Evolutionary conservation across 2,329 filamentous ascomycete genomes (phyloP).

Genomic region (Penicillium vulpinum): DNA sequence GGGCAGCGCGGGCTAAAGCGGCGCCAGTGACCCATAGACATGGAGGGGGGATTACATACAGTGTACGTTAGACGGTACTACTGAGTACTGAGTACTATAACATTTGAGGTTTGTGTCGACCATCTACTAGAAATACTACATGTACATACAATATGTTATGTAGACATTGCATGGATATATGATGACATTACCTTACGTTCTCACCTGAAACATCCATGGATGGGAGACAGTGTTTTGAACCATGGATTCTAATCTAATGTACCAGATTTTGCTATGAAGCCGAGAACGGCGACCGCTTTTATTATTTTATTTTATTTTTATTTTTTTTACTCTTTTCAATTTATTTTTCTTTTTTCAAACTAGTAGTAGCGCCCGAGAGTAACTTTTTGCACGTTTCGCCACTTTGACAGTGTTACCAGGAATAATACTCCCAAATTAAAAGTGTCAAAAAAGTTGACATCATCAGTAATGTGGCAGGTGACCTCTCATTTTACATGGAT

Average conservation of each 20-base stretch:
- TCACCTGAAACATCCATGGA: neutral
- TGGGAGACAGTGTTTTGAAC: conserved; percentile 1
- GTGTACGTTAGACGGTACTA: too few relatives aligned
- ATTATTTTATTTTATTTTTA: neutral
- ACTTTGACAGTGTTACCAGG: neutral
- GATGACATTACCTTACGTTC: conserved; percentile 2
- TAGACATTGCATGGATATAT: neutral
- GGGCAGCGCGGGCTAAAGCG: conserved; percentile 26
- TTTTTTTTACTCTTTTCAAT: neutral
- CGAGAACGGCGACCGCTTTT: conserved; percentile 11
- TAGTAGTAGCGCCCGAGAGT: conserved; percentile 5
- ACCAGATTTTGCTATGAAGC: conserved; percentile 8
- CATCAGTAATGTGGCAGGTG: conserved; percentile 10
- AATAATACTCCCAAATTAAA: neutral
- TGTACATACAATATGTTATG: too few relatives aligned
- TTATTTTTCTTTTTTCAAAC: neutral
- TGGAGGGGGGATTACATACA: conserved; percentile 36
- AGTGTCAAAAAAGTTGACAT: conserved; percentile 5
- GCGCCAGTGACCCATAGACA: conserved; percentile 39
- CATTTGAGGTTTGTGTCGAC: neutral
- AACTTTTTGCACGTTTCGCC: neutral
- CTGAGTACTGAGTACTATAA: too few relatives aligned
- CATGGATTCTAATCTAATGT: conserved; percentile 7
- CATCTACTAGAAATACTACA: too few relatives aligned
- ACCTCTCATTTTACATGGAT: conserved; percentile 13